Conservation (phyloP, 31 red algal genomes). For the Bonnemaisonia californica region DNA sequence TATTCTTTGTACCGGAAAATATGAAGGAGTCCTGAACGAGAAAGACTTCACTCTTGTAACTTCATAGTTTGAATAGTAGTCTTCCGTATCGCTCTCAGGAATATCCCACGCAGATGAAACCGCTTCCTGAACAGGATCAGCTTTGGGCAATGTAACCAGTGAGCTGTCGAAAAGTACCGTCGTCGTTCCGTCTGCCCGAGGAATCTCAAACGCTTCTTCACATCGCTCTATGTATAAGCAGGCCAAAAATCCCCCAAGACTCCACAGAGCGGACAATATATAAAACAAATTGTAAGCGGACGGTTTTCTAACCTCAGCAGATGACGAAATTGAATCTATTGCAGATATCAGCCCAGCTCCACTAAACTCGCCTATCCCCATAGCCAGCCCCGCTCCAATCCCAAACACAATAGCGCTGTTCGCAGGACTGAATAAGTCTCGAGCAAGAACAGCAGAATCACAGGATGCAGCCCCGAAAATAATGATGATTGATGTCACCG, state of each 20-base stretch:
- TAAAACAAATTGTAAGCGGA: conserved; percentile 5
- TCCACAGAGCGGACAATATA: background rate
- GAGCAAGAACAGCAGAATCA: conserved; percentile 5
- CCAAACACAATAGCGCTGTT: conserved; percentile 55
- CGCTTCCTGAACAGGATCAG: background rate
- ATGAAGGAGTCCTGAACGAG: background rate
- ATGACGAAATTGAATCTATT: background rate
- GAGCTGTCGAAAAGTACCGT: background rate
- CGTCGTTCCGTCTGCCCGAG: background rate
- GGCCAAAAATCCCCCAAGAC: background rate
- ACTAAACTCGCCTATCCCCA: conserved; percentile 35
- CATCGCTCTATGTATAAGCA: background rate
- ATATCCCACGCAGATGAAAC: background rate
- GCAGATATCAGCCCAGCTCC: conserved; percentile 2
- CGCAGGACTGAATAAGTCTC: conserved; percentile 32
- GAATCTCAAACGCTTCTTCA: background rate
- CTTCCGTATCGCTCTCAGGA: background rate
- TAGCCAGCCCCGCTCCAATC: conserved; percentile 32
- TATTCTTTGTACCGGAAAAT: background rate
- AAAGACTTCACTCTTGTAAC: background rate
- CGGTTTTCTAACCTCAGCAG: background rate
- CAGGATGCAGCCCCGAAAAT: conserved; percentile 32
- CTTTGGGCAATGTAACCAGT: background rate
- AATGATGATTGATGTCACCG: conserved; percentile 1
- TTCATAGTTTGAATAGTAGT: background rate